Evolutionary conservation across 106 monocot species (phyloP).

Genomic region (Narthecium ossifragum): DNA sequence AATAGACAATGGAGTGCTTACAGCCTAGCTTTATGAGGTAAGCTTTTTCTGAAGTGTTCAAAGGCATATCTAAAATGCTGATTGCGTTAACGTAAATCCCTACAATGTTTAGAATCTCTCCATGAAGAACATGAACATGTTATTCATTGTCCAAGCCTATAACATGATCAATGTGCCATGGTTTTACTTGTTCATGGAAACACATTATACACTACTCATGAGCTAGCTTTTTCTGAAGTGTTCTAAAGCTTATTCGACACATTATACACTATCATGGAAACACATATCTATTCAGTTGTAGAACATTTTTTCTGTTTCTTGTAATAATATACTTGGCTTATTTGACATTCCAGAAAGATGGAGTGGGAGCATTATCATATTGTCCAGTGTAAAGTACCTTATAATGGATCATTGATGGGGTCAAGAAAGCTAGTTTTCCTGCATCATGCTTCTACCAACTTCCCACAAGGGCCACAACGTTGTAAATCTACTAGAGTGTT

Average conservation of each 20-base stretch:
- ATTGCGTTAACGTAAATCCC: background rate
- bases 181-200: background rate
- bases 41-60: background rate
- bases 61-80: background rate
- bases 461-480: too few relatives aligned
- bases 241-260: background rate
- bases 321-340: background rate
- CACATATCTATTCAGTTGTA: background rate
- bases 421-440: conserved; percentile 9
- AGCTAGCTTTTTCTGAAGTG: too few relatives aligned
- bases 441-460: conserved; percentile 6
- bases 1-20: conserved; percentile 10
- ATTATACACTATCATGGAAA: background rate
- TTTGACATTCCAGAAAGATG: conserved; percentile 17
- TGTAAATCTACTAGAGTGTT: conserved; percentile 11
- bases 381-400: background rate
- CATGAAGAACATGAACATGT: background rate
- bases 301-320: background rate
- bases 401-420: conserved; percentile 3
- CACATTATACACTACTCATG: background rate
- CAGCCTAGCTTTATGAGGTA: conserved; percentile 5
- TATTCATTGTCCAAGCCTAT: background rate
- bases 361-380: conserved; percentile 5
- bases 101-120: background rate
- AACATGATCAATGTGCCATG: background rate